Evolutionary conservation across 495 filamentous ascomycete genomes (phyloP).

Genomic region (Aspergillus sclerotiicarbonarius): DNA sequence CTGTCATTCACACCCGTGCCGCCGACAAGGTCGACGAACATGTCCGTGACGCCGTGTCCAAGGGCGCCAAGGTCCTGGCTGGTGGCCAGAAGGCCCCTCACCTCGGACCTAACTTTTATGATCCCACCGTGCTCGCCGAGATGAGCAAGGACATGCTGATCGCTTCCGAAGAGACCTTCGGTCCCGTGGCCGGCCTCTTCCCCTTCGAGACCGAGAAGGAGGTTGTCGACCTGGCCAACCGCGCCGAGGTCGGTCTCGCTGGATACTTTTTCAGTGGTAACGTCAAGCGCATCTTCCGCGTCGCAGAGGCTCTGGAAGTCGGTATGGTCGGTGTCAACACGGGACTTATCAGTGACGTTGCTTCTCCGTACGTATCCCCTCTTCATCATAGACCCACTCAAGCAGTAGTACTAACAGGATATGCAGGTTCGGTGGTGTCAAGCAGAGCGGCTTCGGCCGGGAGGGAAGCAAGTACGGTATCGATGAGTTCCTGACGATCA

Average conservation of each 20-base stretch:
- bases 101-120: constrained; percentile 73
- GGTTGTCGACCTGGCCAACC: constrained; percentile 76
- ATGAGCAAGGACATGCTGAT: constrained; percentile 80
- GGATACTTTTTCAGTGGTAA: constrained; percentile 86
- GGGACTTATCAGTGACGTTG: constrained; percentile 77
- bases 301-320: constrained; percentile 82
- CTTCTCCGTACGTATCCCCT: constrained; percentile 54
- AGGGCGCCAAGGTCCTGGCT: constrained; percentile 68
- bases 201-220: constrained; percentile 80
- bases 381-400: background rate
- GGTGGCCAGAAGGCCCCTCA: constrained; percentile 67
- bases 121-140: constrained; percentile 76
- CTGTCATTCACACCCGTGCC: constrained; percentile 75
- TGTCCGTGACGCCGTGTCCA: constrained; percentile 70
- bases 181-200: constrained; percentile 82
- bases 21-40: constrained; percentile 74
- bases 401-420: constrained; percentile 13
- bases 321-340: constrained; percentile 91
- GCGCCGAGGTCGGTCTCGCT: constrained; percentile 73
- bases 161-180: constrained; percentile 82
- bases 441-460: constrained; percentile 86
- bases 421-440: constrained; percentile 81
- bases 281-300: constrained; percentile 65
- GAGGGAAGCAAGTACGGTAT: constrained; percentile 92
- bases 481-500: constrained; percentile 82